Evolutionary conservation across 495 filamentous ascomycete genomes (phyloP), one percentile per base, ranked within the genome.

Genomic region (Daldinia decipiens): DNA sequence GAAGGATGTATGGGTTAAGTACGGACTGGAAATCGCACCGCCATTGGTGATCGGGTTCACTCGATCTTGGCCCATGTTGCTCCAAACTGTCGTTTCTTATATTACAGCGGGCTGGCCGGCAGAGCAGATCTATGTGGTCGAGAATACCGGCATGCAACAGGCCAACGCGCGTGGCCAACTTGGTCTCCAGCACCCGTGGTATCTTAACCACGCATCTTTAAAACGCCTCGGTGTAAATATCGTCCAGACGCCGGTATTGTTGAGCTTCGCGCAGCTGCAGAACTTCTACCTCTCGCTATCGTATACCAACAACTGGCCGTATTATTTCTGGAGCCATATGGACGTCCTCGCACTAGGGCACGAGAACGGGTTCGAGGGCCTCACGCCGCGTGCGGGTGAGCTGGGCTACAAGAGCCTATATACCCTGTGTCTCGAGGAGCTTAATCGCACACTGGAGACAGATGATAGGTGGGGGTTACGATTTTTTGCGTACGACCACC

Each of bases 1-100:
- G 15, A 65, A 74, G 32, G 73, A 79, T 26, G 38, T 39, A 21
- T 77, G 65, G 73, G 76, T 78, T 36, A 78, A 80, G 59, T 79
- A 82, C 56, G 77, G 71, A 57, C 73, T 82, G 56, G 61, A 66
- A 15, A 15, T 67, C 31, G 51, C 75, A 21, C 87, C 86, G 4
- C 87, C 87, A 1, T 77, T 90, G 26, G 80, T 88, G 55, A 87
- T 89, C 62, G 86, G 86, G 43, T 90, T 89, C 78, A 89, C 87
- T 4, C 79, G 87, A 39, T 82, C 84, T 47, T 88, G 84, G 84
- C 82, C 85, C 19, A 80, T 90, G 55, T 77, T 90, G 12, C 85
- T 87, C 32, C 88, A 89, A 71, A 76, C 82, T 1, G 87, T 89
- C 0, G 83, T 88, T 13, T 82, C 79, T 12, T 89, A 90, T 74